Conservation (phyloP, 768 basidiomycete genomes). For the Amanita polypyramis region DNA sequence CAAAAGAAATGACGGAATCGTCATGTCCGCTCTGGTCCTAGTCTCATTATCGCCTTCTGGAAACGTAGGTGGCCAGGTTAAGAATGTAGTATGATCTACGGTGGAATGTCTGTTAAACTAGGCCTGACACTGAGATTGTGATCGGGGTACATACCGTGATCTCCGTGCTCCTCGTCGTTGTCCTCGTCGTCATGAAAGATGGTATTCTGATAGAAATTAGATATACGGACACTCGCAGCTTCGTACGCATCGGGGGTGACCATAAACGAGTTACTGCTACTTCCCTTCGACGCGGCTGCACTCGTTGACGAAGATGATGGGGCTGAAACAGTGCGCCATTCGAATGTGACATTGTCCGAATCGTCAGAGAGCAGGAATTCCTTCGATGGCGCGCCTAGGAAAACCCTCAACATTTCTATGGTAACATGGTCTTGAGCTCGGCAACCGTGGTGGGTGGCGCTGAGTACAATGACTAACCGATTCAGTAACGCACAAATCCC, state of each 20-base stretch:
- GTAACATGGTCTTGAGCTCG: too few species aligned
- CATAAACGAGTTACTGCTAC: conserved; percentile 17
- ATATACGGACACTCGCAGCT: conserved; percentile 60
- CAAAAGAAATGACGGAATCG: conserved; percentile 20
- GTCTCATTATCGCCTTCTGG: conserved; percentile 4
- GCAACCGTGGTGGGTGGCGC: too few species aligned
- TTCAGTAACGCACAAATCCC: too few species aligned
- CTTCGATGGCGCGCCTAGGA: conserved; percentile 38
- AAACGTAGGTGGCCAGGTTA: conserved; percentile 49
- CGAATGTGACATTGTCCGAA: conserved; percentile 23
- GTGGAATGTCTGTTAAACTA: not conserved
- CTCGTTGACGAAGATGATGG: conserved; percentile 8
- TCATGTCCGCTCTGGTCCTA: conserved; percentile 7
- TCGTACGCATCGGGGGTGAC: conserved; percentile 50
- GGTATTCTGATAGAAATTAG: conserved; percentile 57
- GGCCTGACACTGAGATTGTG: not conserved
- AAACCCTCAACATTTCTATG: conserved; percentile 42
- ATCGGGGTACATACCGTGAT: not conserved
- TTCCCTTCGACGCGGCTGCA: not conserved
- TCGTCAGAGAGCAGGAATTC: conserved; percentile 20
- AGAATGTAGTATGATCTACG: conserved; percentile 34
- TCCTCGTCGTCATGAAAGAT: conserved; percentile 47
- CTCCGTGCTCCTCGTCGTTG: conserved; percentile 15
- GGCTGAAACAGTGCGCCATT: conserved; percentile 17
- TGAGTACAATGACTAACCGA: too few species aligned